Evolutionary conservation across 805 yeast genomes (phyloP).

Genomic region (Starmerella bombi): DNA sequence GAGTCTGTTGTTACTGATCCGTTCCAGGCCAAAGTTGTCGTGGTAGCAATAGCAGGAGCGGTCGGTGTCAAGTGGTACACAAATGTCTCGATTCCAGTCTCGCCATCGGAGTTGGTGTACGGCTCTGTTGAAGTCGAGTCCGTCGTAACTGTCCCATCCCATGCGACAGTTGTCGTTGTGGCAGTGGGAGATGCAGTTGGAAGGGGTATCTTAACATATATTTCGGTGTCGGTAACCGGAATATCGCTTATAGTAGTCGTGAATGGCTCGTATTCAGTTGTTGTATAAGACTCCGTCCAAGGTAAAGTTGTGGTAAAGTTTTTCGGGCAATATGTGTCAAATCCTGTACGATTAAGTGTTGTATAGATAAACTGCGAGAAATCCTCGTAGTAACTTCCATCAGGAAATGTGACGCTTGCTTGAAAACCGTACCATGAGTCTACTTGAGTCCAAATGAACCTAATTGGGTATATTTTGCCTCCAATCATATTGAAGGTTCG

Average conservation of each 20-base stretch:
- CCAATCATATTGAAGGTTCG: not conserved
- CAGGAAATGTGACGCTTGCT: not conserved
- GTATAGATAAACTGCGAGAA: not conserved
- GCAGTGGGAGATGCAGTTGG: constrained; percentile 2
- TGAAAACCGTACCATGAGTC: not conserved
- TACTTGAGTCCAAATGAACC: not conserved
- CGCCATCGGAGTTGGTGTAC: too few species aligned
- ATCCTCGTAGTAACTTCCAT: not conserved
- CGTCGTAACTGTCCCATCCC: not conserved
- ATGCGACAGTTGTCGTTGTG: not conserved
- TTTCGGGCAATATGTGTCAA: not conserved
- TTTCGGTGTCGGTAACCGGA: not conserved
- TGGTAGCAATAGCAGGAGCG: too few species aligned
- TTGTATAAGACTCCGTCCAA: not conserved
- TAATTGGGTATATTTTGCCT: not conserved
- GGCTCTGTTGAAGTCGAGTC: not conserved
- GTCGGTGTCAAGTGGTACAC: too few species aligned
- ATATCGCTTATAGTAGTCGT: constrained; percentile 2
- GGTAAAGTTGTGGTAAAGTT: constrained; percentile 1
- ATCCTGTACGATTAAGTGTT: not conserved
- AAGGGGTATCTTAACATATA: not conserved
- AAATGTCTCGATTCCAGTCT: too few species aligned
- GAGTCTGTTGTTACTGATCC: too few species aligned
- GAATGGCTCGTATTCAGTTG: not conserved
- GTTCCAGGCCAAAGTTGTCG: too few species aligned